A percentile compares a stretch with the other conserved stretches of the same genome.
These are phyloP conservation scores for Phytopythium chamaehyphon DNA, from an alignment of 352 stramenopile species.

Conservation along the genomic window DNA sequence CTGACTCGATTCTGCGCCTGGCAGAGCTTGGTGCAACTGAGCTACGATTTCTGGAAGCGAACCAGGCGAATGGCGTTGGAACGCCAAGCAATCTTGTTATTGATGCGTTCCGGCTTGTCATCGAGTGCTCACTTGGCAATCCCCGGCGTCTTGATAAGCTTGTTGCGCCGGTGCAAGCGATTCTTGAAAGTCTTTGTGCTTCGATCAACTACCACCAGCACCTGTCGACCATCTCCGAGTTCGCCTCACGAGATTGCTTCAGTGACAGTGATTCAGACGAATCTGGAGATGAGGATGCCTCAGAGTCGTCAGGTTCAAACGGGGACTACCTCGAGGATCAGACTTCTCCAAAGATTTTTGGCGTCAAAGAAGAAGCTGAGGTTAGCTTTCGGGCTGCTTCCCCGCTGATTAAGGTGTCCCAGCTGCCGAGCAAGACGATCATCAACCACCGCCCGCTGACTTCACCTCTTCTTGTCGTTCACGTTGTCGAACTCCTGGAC, in stretches of 20 bases:
- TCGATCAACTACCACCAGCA: conserved; percentile 80
- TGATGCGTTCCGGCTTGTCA: conserved; percentile 51
- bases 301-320: conserved; percentile 1
- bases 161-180: conserved; percentile 38
- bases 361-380: conserved; percentile 3
- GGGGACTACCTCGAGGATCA: not conserved
- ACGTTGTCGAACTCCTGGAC: conserved; percentile 65
- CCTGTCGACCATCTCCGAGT: conserved; percentile 65
- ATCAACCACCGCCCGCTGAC: conserved; percentile 61
- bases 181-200: conserved; percentile 56
- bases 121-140: conserved; percentile 44
- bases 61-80: conserved; percentile 34
- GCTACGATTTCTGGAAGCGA: conserved; percentile 60
- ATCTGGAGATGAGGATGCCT: conserved; percentile 26
- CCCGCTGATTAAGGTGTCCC: not conserved
- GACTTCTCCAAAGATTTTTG: not conserved
- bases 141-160: conserved; percentile 41
- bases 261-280: conserved; percentile 71
- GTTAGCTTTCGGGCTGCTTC: conserved; percentile 10
- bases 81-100: conserved; percentile 52
- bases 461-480: conserved; percentile 56
- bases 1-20: conserved; percentile 39
- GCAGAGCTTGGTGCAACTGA: conserved; percentile 57
- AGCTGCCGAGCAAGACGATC: conserved; percentile 36
- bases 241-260: conserved; percentile 69